Base-by-base conservation (phyloP, 2,329 filamentous ascomycete genomes). In the Botrytis tulipae region DNA sequence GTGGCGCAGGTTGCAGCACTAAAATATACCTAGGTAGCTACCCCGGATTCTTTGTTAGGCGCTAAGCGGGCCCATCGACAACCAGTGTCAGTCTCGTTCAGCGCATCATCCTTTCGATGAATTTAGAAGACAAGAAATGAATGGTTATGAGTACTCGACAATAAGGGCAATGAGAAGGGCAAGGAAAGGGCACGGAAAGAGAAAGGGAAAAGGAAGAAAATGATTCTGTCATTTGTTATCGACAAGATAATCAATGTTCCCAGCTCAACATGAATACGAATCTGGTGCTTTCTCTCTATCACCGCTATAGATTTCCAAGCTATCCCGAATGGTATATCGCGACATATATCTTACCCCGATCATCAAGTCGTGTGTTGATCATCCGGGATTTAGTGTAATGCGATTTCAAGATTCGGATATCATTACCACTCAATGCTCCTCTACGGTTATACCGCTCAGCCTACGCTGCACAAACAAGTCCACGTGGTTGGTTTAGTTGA, bases 41-140 rank as follows among this genome's bases (percentile, higher is more conserved):
- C 46, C 65, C 65, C 65, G 25, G 65, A 68, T 68, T 68, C 65
- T 54, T 68, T 54, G 46, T 54, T 68, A 54, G 32, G 29, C 42
- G 42, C 42, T 29, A 66, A 48, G 62, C 35, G 62, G 42, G 10
- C 62, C 42, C 22, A 12, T 32, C 40, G 12, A 65, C 25, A 29
- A n/a, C n/a, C n/a, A 42, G n/a, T 42, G 20, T n/a, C 60, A 61
- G 32, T 20, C 20, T 20, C 9, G 6, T 60, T 37, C 59, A 60
- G 32, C 20, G 20, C 22, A 40, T 22, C 60, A 62, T 42, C 32
- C 22, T 42, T 62, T 42, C 22, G 8, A 62, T n/a, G 22, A 18
- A 42, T 18, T 62, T 29, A 7, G 14, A 63, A 29, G 37, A 29
- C 3, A 42, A 20, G 25, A 29, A 12, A 29, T 6, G 40, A 63